Evolutionary conservation across 139 green algal genomes (phyloP), one percentile per base, ranked within the genome.

Genomic region (Chlamydomonas schloesseri): DNA sequence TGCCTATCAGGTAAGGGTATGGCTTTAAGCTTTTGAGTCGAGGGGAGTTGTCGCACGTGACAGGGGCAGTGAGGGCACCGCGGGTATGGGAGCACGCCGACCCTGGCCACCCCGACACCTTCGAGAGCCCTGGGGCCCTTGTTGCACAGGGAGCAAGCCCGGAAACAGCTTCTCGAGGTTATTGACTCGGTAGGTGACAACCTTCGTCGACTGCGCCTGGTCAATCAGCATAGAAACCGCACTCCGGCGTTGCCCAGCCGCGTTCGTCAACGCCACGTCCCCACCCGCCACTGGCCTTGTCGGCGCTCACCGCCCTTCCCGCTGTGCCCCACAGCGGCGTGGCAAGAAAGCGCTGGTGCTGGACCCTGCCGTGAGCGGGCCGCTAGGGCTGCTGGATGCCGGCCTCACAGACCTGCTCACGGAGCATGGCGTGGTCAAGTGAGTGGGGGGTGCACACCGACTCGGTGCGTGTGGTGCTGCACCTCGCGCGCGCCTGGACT

Each of bases 291-390:
- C n/a, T n/a, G n/a, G n/a, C n/a, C n/a, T n/a, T n/a, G n/a, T n/a
- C n/a, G n/a, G n/a, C n/a, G n/a, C 42, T 13, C 42, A 50, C 42
- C 42, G 42, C 24, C 47, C 36, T 64, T 62, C 42, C 68, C 28
- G 46, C 23, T 46, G 9, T 31, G n/a, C 42, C 13, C 31, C 70
- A 71, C 92, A 97, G 95, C 82, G 92, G 14, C 93, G 93, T 13
- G 96, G 96, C n/a, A 94, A 92, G 83, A 99, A 99, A 90, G 92
- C 93, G 8, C 88, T 99, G 57, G 88, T 99, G 26, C 90, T 99
- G 36, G 97, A 99, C 83, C 90, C 92, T 0, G 87, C 84, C 2
- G 83, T 98, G 50, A 95, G 87, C 57, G 92, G 94, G 2, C 94
- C 96, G 6, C 91, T 99, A 47, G 87, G 92, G 17, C 87, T 98